Conservation (phyloP, 2,329 filamentous ascomycete species). For the Fusarium gaditjirri region DNA sequence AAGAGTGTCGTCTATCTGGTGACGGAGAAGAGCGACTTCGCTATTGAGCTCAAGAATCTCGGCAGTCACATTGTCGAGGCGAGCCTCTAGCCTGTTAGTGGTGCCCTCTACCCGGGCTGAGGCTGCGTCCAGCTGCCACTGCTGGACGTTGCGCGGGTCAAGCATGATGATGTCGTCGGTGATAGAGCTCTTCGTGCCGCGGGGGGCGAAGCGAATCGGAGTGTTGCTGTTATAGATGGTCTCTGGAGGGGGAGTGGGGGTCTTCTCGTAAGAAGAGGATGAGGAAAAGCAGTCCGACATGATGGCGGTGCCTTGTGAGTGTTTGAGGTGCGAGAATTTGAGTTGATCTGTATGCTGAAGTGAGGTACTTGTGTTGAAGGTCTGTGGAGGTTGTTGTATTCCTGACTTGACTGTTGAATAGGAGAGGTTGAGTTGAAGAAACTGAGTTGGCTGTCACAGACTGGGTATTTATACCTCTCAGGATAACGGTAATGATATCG, state of each 20-base stretch:
- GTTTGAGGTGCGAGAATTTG: neutral
- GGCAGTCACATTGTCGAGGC: neutral
- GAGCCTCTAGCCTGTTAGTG: neutral
- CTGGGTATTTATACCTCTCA: neutral
- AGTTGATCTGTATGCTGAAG: neutral
- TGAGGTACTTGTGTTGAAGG: neutral
- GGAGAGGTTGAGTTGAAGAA: neutral
- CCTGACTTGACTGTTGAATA: neutral
- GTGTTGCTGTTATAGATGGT: neutral
- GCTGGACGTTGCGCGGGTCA: neutral
- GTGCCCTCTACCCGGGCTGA: neutral
- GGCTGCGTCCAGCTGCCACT: neutral
- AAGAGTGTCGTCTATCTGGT: fast-evolving
- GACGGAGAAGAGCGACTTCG: fast-evolving
- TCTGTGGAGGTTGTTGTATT: neutral
- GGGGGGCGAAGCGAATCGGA: neutral
- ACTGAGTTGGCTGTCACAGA: neutral
- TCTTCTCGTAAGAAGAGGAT: fast-evolving
- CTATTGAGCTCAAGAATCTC: neutral
- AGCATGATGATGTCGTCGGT: neutral
- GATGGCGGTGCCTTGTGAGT: neutral
- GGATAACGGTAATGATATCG: neutral
- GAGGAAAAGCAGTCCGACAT: neutral
- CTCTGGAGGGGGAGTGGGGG: neutral
- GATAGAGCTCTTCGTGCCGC: neutral